Evolutionary conservation across 345 rosid genomes (phyloP), one percentile per base, ranked within the genome.

Genomic region (Gossypium arboreum): DNA sequence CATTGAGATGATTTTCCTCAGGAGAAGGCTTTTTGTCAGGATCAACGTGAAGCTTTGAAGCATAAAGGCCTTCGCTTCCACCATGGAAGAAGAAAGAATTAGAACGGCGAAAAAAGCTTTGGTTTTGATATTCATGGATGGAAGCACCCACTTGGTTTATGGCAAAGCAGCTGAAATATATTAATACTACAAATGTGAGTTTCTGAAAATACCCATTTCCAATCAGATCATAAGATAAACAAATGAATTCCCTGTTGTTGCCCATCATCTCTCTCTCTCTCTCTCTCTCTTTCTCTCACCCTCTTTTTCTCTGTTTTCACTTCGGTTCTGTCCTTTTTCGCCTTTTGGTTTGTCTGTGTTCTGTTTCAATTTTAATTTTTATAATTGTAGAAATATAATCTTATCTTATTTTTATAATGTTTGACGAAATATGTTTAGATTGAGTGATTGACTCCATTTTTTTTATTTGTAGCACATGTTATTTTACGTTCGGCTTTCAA

Each of bases 41-140:
- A 52, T 76, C 77, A 54, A 57, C 8, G 15, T 50, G 71, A 61
- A 59, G 51, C 62, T 78, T 70, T 25, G 87, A 84, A 65, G 86
- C 87, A 68, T 79, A 86, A 68, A 84, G 87, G 77, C 90, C 87
- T 79, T 86, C 89, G 44, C 87, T 83, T 24, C 87, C 90, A 55
- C 90, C 90, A 58, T 84, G 90, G 81, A 83, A 81, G 85, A 83
- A 86, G 82, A 51, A 86, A 68, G 90, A 82, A 75, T 86, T 84
- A 70, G 87, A 83, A 54, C 86, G 86, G 60, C 43, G 87, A 65
- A 73, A 69, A 76, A 86, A 86, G 50, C 66, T 22, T 62, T 78
- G 82, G 64, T 72, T 81, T 2, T 72, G 72, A 76, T 86, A 86
- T 56, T 79, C 86, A 76, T 83, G 86, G 76, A 86, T 79, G 57